A percentile compares a stretch with the other conserved stretches of the same genome.
Conservation (phyloP, 805 yeast species). For the Schwanniomyces vanrijiae region DNA sequence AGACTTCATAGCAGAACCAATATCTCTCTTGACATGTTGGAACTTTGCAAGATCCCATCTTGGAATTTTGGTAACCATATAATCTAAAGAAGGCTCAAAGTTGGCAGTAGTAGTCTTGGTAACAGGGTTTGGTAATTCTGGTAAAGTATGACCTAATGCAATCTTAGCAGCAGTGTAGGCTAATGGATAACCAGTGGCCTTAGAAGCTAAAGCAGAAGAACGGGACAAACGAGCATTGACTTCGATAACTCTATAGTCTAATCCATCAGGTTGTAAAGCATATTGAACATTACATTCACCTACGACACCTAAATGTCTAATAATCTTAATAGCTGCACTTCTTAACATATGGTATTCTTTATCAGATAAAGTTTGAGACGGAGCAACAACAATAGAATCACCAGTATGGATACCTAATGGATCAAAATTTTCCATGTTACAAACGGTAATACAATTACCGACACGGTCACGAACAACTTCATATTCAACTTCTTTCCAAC, state of each 20-base stretch:
- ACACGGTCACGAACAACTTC: constrained; percentile 97
- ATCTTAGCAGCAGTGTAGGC: constrained; percentile 99
- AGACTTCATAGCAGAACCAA: constrained; percentile 96
- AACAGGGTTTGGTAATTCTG: constrained; percentile 94
- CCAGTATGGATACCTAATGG: constrained; percentile 99
- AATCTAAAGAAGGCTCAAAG: constrained; percentile 96
- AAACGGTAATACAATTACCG: constrained; percentile 96
- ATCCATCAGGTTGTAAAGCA: constrained; percentile 92
- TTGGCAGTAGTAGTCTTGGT: constrained; percentile 95
- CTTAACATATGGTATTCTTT: constrained; percentile 98
- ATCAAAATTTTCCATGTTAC: constrained; percentile 99
- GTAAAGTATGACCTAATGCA: constrained; percentile 90
- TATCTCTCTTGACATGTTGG: constrained; percentile 89
- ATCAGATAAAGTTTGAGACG: constrained; percentile 95
- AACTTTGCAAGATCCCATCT: constrained; percentile 97
- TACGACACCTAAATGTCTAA: constrained; percentile 96
- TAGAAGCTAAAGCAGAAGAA: constrained; percentile 96
- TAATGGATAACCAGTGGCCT: constrained; percentile 97
- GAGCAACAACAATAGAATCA: constrained; percentile 98
- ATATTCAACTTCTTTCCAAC: constrained; percentile 99
- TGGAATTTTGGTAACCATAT: constrained; percentile 95
- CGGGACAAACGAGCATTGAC: constrained; percentile 96
- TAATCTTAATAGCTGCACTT: constrained; percentile 94
- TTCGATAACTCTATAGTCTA: constrained; percentile 94
- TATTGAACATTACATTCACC: constrained; percentile 99